Base-by-base conservation (phyloP, 805 yeast genomes). In the Wickerhamiella galacta region DNA sequence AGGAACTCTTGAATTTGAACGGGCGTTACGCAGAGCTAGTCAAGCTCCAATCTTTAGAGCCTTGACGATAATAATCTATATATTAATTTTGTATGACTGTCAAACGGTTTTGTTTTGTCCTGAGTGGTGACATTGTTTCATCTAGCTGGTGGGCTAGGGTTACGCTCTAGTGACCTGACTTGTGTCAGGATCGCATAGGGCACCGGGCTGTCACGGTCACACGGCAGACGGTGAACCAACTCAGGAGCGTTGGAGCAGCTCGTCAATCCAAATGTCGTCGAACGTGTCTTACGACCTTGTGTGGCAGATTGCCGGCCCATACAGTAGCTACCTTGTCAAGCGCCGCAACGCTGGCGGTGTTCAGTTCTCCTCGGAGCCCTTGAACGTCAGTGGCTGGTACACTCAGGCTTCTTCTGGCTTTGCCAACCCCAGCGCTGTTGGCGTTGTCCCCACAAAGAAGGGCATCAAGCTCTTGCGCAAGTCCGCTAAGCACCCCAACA, bases 231-330 rank as follows among this genome's bases (percentile, higher is more conserved):
- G n/a, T n/a, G n/a, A n/a, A n/a, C n/a, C n/a, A n/a, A n/a, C n/a
- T n/a, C n/a, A n/a, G n/a, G n/a, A n/a, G n/a, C n/a, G n/a, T n/a
- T n/a, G n/a, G n/a, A n/a, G n/a, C n/a, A n/a, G n/a, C n/a, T n/a
- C n/a, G n/a, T n/a, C n/a, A n/a, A n/a, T n/a, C n/a, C 36, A 16
- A 33, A 46, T 46, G 48, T 43, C 49, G 34, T 39, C 46, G 35
- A 45, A 45, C 49, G 41, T 46, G 30, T 41, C 46, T 21, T 39
- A 45, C 62, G 71, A 66, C 46, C 58, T 65, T 38, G 51, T 65
- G 58, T 65, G 71, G 71, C 65, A 61, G 45, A 48, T 66, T 35
- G 56, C 67, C 57, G 63, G 66, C 46, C 47, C 54, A 45, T 56
- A 64, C 60, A 54, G 62, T 36, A 47, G 63, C 40, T 65, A 43